Evolutionary conservation across 208 protist species (phyloP).

Genomic region (Herpetomonas tarakana): DNA sequence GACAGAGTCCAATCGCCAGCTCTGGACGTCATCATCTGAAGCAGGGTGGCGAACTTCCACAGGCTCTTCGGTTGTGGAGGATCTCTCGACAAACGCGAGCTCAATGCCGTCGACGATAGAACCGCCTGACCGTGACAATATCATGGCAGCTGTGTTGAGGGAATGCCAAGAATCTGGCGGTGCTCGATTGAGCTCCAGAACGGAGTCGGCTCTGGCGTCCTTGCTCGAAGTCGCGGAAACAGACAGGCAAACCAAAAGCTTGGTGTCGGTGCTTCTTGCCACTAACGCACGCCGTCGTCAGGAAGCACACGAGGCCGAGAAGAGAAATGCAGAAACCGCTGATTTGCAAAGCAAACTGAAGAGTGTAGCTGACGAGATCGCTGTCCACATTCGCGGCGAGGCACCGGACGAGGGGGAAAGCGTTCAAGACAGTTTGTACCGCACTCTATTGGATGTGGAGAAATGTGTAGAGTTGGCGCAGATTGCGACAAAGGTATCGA

Average conservation of each 20-base stretch:
- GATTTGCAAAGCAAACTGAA: background rate
- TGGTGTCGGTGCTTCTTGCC: background rate
- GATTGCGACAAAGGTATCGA: background rate
- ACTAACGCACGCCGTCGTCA: background rate
- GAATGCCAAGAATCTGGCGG: background rate
- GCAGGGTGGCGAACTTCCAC: background rate
- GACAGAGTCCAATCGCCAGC: background rate
- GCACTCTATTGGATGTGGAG: constrained; percentile 1
- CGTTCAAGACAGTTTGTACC: background rate
- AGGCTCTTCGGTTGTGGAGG: background rate
- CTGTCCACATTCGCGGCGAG: background rate
- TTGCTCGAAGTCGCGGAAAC: background rate
- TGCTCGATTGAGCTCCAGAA: background rate
- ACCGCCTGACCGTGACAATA: background rate
- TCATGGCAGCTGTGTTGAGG: background rate
- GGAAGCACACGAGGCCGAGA: background rate
- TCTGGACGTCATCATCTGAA: background rate
- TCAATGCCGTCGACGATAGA: background rate
- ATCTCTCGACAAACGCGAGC: background rate
- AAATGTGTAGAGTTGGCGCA: constrained; percentile 1
- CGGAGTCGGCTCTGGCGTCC: background rate
- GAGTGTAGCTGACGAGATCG: background rate
- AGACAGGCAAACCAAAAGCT: background rate
- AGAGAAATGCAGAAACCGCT: too few species aligned
- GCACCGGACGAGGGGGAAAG: background rate